Conservation (phyloP, 75 land plant species). For the Adiantum capillusveneris region DNA sequence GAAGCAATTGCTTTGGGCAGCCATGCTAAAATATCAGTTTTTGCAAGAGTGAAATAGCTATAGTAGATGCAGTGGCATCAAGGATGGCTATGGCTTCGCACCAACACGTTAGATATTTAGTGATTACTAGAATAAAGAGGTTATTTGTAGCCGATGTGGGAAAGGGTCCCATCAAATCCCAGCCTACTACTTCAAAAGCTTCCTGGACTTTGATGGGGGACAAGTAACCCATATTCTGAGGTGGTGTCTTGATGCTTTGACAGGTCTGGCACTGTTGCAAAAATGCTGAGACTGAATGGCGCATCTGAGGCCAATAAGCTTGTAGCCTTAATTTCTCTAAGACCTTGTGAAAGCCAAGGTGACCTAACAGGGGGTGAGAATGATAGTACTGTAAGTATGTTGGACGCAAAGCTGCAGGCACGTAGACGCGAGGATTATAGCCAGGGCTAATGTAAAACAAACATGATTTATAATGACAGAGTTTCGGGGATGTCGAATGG, state of each 20-base stretch:
- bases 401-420: not conserved
- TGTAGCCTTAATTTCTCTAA: not conserved
- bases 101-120: not conserved
- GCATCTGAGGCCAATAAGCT: not conserved
- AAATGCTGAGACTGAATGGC: not conserved
- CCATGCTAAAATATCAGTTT: not conserved
- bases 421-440: too few relatives aligned
- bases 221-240: not conserved
- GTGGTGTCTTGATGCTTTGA: not conserved
- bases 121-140: not conserved
- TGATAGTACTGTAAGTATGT: conserved; percentile 2
- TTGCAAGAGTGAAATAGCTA: not conserved
- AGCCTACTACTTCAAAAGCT: not conserved
- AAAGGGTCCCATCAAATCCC: not conserved
- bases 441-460: too few relatives aligned
- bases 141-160: not conserved
- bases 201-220: not conserved
- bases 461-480: too few relatives aligned
- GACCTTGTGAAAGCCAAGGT: not conserved
- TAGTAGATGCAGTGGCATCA: not conserved
- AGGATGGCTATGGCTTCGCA: not conserved
- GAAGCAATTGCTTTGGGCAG: not conserved
- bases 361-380: not conserved
- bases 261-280: not conserved
- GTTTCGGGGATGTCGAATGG: too few relatives aligned